Conservation (phyloP, 108 stramenopile species). For the Nitzschia inconspicua region DNA sequence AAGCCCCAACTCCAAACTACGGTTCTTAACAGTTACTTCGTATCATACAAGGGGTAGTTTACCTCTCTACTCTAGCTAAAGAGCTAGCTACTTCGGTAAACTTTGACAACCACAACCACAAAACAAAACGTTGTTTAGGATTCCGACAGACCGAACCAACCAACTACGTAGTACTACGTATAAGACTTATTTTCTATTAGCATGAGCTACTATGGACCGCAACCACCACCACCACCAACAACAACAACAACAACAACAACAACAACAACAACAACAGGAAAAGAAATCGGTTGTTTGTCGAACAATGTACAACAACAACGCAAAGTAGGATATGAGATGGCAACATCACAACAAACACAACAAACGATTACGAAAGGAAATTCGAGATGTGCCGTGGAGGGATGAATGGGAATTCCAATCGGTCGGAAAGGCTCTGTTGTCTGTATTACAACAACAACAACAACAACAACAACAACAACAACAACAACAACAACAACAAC, state of each 20-base stretch:
- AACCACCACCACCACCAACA: not conserved
- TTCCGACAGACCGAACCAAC: too few relatives aligned
- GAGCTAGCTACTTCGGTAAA: too few relatives aligned
- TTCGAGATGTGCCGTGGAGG: slow-evolving; percentile 26
- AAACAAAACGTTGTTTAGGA: too few relatives aligned
- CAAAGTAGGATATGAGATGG: not conserved
- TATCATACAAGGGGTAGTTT: too few relatives aligned
- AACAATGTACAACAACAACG: not conserved
- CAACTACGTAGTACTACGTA: too few relatives aligned
- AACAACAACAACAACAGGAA: not conserved
- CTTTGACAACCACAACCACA: too few relatives aligned
- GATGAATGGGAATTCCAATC: slow-evolving; percentile 34
- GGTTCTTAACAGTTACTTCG: too few relatives aligned
- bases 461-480: not conserved
- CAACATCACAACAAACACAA: slow-evolving; percentile 12
- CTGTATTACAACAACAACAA: slow-evolving; percentile 12
- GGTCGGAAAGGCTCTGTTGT: slow-evolving; percentile 29
- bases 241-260: not conserved
- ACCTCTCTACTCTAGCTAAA: too few relatives aligned
- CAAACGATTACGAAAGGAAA: slow-evolving; percentile 24
- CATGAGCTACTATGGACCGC: slow-evolving; percentile 10
- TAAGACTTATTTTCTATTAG: not conserved
- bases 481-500: slow-evolving; percentile 13
- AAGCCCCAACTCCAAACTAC: too few relatives aligned
- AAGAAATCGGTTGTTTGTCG: not conserved